Evolutionary conservation across 2,329 filamentous ascomycete species (phyloP).

Genomic region (Ceratocystis alfenasii): DNA sequence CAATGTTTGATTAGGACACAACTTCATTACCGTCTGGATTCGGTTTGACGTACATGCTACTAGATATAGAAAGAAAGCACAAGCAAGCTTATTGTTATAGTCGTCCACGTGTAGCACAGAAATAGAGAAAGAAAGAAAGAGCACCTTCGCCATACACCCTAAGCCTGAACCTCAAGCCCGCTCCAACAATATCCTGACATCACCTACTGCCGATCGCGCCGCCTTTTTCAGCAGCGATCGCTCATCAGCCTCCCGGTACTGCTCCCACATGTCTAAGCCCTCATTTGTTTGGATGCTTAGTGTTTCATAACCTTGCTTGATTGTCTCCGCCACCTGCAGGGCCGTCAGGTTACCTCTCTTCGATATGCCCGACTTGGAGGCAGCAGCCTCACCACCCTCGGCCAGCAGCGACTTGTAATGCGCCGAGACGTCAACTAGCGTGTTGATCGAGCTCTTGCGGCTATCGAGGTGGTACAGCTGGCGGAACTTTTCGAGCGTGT

Average conservation of each 20-base stretch:
- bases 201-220: constrained; percentile 60
- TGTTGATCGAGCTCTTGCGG: constrained; percentile 64
- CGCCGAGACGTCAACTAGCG: constrained; percentile 65
- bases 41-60: neutral
- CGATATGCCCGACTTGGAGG: neutral
- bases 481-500: constrained; percentile 69
- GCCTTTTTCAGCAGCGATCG: constrained; percentile 77
- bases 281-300: constrained; percentile 82
- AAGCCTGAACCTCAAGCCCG: neutral
- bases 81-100: neutral
- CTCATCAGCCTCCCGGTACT: constrained; percentile 77
- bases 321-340: constrained; percentile 74
- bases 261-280: constrained; percentile 73
- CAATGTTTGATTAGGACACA: no score
- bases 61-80: neutral
- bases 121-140: no score
- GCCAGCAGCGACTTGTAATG: constrained; percentile 81
- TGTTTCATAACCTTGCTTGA: constrained; percentile 93
- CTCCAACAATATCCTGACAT: constrained; percentile 28
- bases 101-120: neutral
- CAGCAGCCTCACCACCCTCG: constrained; percentile 33
- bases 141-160: no score
- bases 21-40: no score
- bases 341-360: constrained; percentile 47
- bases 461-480: constrained; percentile 56